A percentile compares a stretch with the other conserved stretches of the same genome.
These are phyloP conservation scores for Porodaedalea pini DNA, from an alignment of 1,284 basidiomycete species.

Conservation along the genomic window DNA sequence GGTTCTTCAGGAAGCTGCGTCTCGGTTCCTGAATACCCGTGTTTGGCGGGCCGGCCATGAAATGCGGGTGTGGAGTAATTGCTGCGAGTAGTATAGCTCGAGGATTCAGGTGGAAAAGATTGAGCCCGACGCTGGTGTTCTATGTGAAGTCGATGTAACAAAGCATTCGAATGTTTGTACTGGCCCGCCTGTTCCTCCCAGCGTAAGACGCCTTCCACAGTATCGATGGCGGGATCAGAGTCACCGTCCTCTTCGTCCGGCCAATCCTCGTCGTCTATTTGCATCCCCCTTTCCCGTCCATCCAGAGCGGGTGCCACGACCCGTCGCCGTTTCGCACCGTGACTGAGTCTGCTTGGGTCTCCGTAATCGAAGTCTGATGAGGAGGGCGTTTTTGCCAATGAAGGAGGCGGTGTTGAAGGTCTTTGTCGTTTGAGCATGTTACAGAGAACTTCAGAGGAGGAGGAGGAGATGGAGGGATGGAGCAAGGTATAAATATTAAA, in stretches of 20 bases:
- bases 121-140: slow-evolving; percentile 53
- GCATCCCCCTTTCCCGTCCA: slow-evolving; percentile 10
- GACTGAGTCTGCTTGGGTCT: not conserved
- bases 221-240: not conserved
- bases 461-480: not conserved
- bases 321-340: slow-evolving; percentile 33
- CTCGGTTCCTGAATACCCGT: not conserved
- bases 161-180: slow-evolving; percentile 57
- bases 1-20: not conserved
- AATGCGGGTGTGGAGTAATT: not conserved
- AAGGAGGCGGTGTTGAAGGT: slow-evolving; percentile 45
- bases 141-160: slow-evolving; percentile 65
- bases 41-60: slow-evolving; percentile 17
- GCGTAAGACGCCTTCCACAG: slow-evolving; percentile 12
- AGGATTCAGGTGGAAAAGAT: not conserved
- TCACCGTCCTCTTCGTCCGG: slow-evolving; percentile 28
- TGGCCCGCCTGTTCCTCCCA: slow-evolving; percentile 30
- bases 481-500: no score
- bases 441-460: not conserved
- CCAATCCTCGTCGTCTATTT: slow-evolving; percentile 35
- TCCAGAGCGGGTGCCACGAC: slow-evolving; percentile 28
- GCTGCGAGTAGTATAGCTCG: not conserved
- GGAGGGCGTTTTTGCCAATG: slow-evolving; percentile 37
- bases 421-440: slow-evolving; percentile 69
- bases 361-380: slow-evolving; percentile 12